Conservation (phyloP, 441 rosid species). For the Eugenia klotzschiana region DNA sequence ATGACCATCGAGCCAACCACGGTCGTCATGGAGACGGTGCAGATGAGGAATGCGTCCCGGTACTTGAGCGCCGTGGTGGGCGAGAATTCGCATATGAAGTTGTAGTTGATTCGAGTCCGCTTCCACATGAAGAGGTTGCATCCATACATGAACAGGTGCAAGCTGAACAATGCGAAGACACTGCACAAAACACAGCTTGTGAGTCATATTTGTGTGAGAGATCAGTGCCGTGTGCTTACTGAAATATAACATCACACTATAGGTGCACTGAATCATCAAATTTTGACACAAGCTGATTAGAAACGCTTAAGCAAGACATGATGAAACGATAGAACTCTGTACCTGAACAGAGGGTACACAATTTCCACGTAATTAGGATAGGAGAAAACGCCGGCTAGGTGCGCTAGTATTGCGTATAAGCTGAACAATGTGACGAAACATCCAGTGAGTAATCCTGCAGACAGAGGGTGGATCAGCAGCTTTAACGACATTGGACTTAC, state of each 20-base stretch:
- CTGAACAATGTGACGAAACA: constrained; percentile 72
- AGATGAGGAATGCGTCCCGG: constrained; percentile 78
- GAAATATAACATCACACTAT: not conserved
- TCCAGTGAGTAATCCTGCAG: constrained; percentile 86
- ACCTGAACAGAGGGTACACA: constrained; percentile 97
- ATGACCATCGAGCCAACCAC: constrained; percentile 72
- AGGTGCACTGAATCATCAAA: not conserved
- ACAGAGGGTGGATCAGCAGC: not conserved
- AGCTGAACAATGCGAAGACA: constrained; percentile 72
- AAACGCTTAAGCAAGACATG: not conserved
- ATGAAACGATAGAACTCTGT: not conserved
- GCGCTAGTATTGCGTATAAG: constrained; percentile 71
- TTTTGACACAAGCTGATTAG: not conserved
- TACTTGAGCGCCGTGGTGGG: constrained; percentile 77
- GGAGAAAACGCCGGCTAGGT: constrained; percentile 64
- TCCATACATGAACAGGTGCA: constrained; percentile 94
- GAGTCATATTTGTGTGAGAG: not conserved
- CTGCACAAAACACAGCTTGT: constrained; percentile 25
- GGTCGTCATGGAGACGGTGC: constrained; percentile 84
- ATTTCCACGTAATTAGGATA: constrained; percentile 55
- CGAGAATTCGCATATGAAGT: constrained; percentile 76
- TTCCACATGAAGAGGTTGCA: constrained; percentile 92
- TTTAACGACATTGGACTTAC: not conserved
- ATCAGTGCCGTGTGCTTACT: not conserved
- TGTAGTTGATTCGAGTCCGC: constrained; percentile 68